Percentiles rank a stretch among this genome's conserved stretches.
Conservation (phyloP, 345 rosid genomes). For the Populus ilicifolia region DNA sequence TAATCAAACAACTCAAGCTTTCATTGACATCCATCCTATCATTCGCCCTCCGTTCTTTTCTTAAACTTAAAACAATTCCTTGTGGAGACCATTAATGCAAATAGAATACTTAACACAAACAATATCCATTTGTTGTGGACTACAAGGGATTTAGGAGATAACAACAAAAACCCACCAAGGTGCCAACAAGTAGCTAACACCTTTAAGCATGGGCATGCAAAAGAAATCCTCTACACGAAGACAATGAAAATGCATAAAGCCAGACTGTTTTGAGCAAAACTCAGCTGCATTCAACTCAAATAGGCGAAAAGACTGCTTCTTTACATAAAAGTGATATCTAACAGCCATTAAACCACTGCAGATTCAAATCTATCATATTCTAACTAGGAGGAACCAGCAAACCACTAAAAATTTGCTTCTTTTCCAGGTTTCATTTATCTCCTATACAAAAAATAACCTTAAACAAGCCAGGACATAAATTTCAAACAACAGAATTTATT, state of each 20-base stretch:
- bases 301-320: not conserved
- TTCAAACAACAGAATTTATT: not conserved
- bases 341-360: not conserved
- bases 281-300: not conserved
- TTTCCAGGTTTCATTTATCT: not conserved
- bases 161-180: not conserved
- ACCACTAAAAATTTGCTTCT: not conserved
- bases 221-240: not conserved
- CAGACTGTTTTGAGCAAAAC: not conserved
- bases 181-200: not conserved
- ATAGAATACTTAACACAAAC: not conserved
- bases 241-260: not conserved
- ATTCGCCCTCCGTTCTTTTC: not conserved
- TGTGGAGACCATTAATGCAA: not conserved
- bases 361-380: not conserved
- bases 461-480: not conserved
- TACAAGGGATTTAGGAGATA: not conserved
- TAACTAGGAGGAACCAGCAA: too few species aligned
- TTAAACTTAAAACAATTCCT: not conserved
- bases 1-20: not conserved
- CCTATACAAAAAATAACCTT: not conserved
- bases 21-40: not conserved
- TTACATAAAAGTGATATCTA: not conserved
- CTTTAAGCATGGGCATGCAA: not conserved
- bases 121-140: not conserved